Evolutionary conservation across 441 rosid species (phyloP), one percentile per base, ranked within the genome.

Genomic region (Biscutella laevigata): DNA sequence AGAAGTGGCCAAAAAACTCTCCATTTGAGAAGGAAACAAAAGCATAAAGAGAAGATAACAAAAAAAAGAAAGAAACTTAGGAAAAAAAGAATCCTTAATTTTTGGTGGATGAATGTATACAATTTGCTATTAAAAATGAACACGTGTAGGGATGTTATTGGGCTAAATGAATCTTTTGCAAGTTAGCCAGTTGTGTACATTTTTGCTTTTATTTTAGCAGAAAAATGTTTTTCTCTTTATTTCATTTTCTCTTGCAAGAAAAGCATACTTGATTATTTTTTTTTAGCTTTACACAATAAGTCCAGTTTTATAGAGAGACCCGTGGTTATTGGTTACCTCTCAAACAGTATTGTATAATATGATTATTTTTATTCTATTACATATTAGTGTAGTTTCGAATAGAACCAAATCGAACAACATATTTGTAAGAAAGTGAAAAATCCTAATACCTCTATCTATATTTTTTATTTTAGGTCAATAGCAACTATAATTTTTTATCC

Each of bases 101-200:
- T 22, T 46, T 12, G 2, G 27, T 28, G 14, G 21, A 14, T 14
- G 40, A 11, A 21, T 46, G 35, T 37, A 39, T 66, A 45, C 55
- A 46, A 14, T 60, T 51, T 40, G 12, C 68, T n/a, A 51, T 10
- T 35, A 22, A 16, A 43, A 19, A 43, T 44, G 70, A 64, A 45
- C n/a, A 62, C 77, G 78, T 72, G 74, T 52, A 46, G 53, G 68
- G 25, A 28, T 5, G 5, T 26, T 40, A 67, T 39, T 61, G 68
- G 60, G 12, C 56, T 20, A 53, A 34, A n/a, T 32, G 65, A 70
- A 62, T 72, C 74, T 70, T 70, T 71, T 45, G 68, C 68, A 64
- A 61, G 33, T 66, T 57, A 67, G 51, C 73, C 71, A 79, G 76
- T 65, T 71, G 41, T 37, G 12, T 14, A 35, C 32, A 0, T 57